A percentile compares a stretch with the other conserved stretches of the same genome.
Evolutionary conservation across 1,284 basidiomycete genomes (phyloP).

Genomic region (Kalmanozyma brasiliensis): DNA sequence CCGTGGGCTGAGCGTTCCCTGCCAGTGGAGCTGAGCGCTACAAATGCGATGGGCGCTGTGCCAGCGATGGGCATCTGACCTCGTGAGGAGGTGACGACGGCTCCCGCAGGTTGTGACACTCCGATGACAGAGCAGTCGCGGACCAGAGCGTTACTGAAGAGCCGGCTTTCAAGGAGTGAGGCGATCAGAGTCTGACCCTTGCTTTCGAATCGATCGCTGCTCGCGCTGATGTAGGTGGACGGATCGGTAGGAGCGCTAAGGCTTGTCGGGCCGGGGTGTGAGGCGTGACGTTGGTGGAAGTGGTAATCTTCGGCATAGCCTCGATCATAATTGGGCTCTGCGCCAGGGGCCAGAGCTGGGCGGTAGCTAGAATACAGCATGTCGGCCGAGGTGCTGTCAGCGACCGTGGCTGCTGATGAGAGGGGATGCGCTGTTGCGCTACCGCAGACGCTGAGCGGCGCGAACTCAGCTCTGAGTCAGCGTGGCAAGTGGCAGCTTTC

Average conservation of each 20-base stretch:
- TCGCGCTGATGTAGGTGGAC: slow-evolving; percentile 2
- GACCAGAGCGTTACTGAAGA: slow-evolving; percentile 25
- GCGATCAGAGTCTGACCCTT: slow-evolving; percentile 14
- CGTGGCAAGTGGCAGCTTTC: too few species aligned
- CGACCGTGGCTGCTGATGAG: neutral
- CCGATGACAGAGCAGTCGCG: slow-evolving; percentile 45
- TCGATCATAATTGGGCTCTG: slow-evolving; percentile 10
- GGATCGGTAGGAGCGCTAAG: slow-evolving; percentile 1
- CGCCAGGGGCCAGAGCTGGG: slow-evolving; percentile 6
- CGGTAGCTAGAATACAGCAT: slow-evolving; percentile 34
- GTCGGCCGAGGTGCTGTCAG: neutral
- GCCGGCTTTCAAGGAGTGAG: slow-evolving; percentile 21
- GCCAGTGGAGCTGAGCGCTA: slow-evolving; percentile 29
- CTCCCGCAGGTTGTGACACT: slow-evolving; percentile 20
- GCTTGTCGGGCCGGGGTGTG: neutral
- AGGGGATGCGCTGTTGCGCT: neutral
- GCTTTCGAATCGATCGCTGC: slow-evolving; percentile 32
- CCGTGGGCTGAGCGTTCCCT: slow-evolving; percentile 35
- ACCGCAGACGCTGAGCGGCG: neutral
- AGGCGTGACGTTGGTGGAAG: neutral
- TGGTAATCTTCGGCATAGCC: slow-evolving; percentile 8
- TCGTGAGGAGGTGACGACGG: slow-evolving; percentile 9
- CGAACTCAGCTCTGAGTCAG: too few species aligned
- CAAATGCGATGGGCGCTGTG: slow-evolving; percentile 25
- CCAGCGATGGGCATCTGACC: neutral